Percentiles rank a stretch among this genome's conserved stretches.
These are phyloP conservation scores for Solanum hybrid DNA, from an alignment of 305 asterid species.

Conservation along the genomic window DNA sequence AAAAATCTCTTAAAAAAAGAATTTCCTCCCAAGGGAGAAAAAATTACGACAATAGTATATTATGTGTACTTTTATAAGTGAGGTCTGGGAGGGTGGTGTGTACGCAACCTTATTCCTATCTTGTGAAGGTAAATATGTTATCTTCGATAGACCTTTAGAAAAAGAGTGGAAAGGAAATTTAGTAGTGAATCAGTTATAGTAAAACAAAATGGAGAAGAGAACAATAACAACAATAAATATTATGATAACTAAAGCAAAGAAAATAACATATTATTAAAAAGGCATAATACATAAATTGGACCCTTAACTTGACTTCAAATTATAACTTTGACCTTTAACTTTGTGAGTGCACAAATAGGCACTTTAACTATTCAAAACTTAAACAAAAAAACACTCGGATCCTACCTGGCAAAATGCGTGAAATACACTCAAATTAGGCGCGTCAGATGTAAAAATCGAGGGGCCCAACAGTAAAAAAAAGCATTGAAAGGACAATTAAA, in stretches of 20 bases:
- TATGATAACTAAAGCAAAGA: background rate
- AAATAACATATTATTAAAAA: background rate
- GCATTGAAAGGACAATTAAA: too few species aligned
- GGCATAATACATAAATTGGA: too few species aligned
- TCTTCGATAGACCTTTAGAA: background rate
- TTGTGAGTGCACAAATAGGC: too few species aligned
- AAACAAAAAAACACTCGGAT: too few species aligned
- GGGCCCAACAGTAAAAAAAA: too few species aligned
- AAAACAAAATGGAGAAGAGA: background rate
- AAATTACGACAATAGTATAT: background rate
- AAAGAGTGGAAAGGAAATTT: background rate
- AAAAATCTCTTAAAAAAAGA: background rate
- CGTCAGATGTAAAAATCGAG: too few species aligned
- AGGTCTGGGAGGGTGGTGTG: fast-evolving
- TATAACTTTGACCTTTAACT: too few species aligned
- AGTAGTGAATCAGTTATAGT: background rate
- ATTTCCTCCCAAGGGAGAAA: background rate
- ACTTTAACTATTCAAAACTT: too few species aligned
- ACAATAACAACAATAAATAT: background rate
- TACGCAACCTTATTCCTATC: background rate
- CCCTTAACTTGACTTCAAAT: too few species aligned
- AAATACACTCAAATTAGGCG: too few species aligned
- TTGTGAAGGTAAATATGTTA: background rate
- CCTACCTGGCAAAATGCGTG: too few species aligned
- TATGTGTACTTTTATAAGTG: background rate